Conservation (phyloP, 257 asterid genomes). For the Prunella vulgaris region DNA sequence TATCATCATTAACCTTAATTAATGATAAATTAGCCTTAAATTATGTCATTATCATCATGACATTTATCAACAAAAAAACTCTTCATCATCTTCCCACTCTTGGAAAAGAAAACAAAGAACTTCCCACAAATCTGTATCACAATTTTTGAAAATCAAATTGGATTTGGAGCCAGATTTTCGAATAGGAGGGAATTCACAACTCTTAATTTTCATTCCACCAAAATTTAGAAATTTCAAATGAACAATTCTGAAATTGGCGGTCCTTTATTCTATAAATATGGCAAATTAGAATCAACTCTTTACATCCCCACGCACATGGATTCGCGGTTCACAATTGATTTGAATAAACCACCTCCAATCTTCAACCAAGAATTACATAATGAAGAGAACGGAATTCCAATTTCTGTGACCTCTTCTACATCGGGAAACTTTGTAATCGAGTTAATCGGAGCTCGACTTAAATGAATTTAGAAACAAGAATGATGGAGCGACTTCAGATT, state of each 20-base stretch:
- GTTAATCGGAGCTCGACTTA: neutral
- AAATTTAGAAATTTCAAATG: too few species aligned
- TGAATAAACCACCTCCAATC: neutral
- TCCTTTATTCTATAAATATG: neutral
- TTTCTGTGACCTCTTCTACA: neutral
- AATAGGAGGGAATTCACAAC: too few species aligned
- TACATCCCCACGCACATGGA: neutral
- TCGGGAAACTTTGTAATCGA: neutral
- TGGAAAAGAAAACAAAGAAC: too few species aligned
- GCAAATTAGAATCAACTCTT: neutral
- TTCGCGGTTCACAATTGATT: neutral
- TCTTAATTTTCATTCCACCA: too few species aligned
- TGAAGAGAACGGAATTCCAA: neutral
- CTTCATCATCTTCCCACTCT: neutral
- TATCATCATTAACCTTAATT: too few species aligned
- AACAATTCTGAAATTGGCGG: too few species aligned
- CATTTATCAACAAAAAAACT: too few species aligned
- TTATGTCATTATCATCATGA: too few species aligned
- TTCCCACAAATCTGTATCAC: too few species aligned
- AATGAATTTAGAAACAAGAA: neutral
- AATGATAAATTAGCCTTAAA: neutral
- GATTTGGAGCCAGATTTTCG: too few species aligned
- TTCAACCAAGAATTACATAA: neutral
- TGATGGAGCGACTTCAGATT: neutral
- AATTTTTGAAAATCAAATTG: too few species aligned